Evolutionary conservation across 2,329 filamentous ascomycete genomes (phyloP).

Genomic region (Colletotrichum orchidophilum): DNA sequence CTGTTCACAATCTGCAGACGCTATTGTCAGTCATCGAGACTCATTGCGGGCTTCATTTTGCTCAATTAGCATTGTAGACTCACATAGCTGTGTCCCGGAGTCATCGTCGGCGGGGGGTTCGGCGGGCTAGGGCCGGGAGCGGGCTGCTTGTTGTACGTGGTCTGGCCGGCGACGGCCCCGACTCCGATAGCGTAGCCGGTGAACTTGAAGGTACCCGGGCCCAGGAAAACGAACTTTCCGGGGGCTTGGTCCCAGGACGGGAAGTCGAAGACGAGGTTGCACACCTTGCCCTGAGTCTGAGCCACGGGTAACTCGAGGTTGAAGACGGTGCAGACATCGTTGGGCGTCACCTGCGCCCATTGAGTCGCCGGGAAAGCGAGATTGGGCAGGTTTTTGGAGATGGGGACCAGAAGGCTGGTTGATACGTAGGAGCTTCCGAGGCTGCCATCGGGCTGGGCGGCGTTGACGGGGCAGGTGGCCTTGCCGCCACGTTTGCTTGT

Average conservation of each 20-base stretch:
- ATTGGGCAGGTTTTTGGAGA: constrained; percentile 15
- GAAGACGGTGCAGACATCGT: constrained; percentile 29
- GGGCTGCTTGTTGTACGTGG: constrained; percentile 24
- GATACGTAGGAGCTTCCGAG: constrained; percentile 15
- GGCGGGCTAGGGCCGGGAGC: constrained; percentile 27
- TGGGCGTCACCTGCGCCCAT: constrained; percentile 10
- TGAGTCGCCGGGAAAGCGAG: constrained; percentile 15
- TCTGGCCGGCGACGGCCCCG: constrained; percentile 27
- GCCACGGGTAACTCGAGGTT: constrained; percentile 28
- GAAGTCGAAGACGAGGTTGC: constrained; percentile 31
- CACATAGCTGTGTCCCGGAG: constrained; percentile 25
- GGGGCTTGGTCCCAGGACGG: background rate
- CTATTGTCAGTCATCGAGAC: background rate
- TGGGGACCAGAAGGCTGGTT: constrained; percentile 22
- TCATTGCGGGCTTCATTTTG: no score
- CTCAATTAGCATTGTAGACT: background rate
- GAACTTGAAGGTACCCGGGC: constrained; percentile 23
- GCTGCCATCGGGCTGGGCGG: constrained; percentile 25
- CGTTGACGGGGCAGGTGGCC: constrained; percentile 14
- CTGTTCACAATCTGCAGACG: constrained; percentile 17
- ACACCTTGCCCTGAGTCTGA: constrained; percentile 27
- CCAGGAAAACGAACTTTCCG: constrained; percentile 16
- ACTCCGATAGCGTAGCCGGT: constrained; percentile 27
- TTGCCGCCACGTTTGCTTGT: background rate
- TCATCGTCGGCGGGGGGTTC: constrained; percentile 24